Evolutionary conservation across 306 rosid genomes (phyloP).

Genomic region (Vigna reflexopilosa): DNA sequence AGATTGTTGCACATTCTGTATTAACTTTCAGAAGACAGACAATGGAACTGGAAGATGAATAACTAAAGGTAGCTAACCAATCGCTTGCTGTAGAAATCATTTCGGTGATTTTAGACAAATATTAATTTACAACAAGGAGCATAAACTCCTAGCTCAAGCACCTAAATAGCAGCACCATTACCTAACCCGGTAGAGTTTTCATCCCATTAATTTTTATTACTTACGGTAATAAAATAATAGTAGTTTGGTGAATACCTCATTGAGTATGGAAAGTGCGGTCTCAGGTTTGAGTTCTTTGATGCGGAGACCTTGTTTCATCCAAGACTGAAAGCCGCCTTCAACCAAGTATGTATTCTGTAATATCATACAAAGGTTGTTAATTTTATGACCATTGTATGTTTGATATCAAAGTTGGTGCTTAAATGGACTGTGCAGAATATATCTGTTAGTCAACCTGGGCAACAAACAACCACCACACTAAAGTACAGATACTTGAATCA

Average conservation of each 20-base stretch:
- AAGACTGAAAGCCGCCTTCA: slow-evolving; percentile 89
- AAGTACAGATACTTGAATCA: slow-evolving; percentile 13
- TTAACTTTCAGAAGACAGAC: background rate
- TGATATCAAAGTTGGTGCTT: slow-evolving; percentile 31
- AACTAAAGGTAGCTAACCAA: slow-evolving; percentile 32
- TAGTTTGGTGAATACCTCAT: slow-evolving; percentile 64
- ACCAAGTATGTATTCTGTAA: slow-evolving; percentile 87
- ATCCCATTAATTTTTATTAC: slow-evolving; percentile 15
- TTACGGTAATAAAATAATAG: slow-evolving; percentile 21
- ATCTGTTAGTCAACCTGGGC: slow-evolving; percentile 36
- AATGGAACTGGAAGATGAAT: slow-evolving; percentile 6
- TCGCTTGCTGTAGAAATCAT: background rate
- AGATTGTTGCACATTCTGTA: background rate
- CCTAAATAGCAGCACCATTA: background rate
- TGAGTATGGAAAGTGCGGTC: slow-evolving; percentile 78
- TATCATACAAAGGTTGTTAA: slow-evolving; percentile 22
- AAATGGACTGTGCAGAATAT: slow-evolving; percentile 7
- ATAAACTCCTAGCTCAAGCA: slow-evolving; percentile 11
- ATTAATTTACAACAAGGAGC: slow-evolving; percentile 16
- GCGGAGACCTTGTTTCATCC: slow-evolving; percentile 86
- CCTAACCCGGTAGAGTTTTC: slow-evolving; percentile 16
- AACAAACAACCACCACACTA: slow-evolving; percentile 10
- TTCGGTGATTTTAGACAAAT: background rate
- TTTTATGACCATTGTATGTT: slow-evolving; percentile 18
- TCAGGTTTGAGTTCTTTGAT: slow-evolving; percentile 87